Evolutionary conservation across 768 basidiomycete species (phyloP).

Genomic region (Mycena pura): DNA sequence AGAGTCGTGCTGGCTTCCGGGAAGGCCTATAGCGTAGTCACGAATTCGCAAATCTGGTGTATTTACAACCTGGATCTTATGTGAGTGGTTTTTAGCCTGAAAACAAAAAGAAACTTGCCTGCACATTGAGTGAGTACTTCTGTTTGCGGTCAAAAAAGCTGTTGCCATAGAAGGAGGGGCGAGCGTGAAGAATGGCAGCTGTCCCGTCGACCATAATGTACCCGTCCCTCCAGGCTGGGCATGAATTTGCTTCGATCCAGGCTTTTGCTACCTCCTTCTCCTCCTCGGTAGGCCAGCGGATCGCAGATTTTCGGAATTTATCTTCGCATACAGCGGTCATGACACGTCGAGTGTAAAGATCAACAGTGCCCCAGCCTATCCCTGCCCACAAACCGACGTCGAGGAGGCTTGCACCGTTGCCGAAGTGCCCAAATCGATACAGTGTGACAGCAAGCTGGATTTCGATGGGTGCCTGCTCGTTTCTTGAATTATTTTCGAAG

Average conservation of each 20-base stretch:
- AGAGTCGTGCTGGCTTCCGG: too few species aligned
- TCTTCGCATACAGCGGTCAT: slow-evolving; percentile 20
- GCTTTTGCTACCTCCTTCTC: slow-evolving; percentile 23
- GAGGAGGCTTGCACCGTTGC: slow-evolving; percentile 23
- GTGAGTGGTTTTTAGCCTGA: too few species aligned
- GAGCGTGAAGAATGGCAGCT: slow-evolving; percentile 22
- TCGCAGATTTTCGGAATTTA: neutral
- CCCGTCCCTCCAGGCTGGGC: slow-evolving; percentile 29
- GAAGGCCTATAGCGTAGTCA: too few species aligned
- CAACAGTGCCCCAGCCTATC: slow-evolving; percentile 21
- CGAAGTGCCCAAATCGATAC: slow-evolving; percentile 26
- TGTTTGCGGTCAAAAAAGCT: slow-evolving; percentile 37
- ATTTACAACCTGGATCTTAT: too few species aligned
- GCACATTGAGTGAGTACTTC: slow-evolving; percentile 36
- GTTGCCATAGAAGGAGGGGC: slow-evolving; percentile 34
- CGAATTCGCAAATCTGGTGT: too few species aligned
- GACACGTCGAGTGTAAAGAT: slow-evolving; percentile 18
- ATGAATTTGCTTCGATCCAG: slow-evolving; percentile 24
- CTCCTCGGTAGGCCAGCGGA: slow-evolving; percentile 13
- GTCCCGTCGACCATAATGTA: slow-evolving; percentile 32
- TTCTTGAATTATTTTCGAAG: slow-evolving; percentile 39
- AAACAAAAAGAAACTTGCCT: too few species aligned
- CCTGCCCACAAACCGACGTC: slow-evolving; percentile 17
- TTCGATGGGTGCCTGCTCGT: slow-evolving; percentile 33
- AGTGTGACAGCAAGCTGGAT: slow-evolving; percentile 20